phyloP scores from a whole-genome alignment of 1,284 basidiomycete species.

The Ganoderma leucocontextum region DNA sequence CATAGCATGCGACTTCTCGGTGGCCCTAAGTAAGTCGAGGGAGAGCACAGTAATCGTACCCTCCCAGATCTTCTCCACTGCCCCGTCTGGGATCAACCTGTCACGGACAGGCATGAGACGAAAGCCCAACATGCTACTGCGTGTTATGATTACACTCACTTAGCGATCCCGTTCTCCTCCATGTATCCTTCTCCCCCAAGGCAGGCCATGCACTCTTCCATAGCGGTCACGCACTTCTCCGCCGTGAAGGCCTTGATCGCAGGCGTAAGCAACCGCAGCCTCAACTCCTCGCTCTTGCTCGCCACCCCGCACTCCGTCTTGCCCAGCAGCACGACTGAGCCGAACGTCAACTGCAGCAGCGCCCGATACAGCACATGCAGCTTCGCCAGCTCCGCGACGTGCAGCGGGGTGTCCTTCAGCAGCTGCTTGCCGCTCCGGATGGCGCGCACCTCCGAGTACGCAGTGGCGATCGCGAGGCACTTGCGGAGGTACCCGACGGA shows the following conservation, averaged over 20 bases:
- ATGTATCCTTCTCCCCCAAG: conserved; percentile 86
- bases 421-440: conserved; percentile 59
- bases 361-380: conserved; percentile 71
- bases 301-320: conserved; percentile 65
- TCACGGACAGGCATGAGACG: background rate
- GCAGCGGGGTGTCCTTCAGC: conserved; percentile 64
- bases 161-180: conserved; percentile 77
- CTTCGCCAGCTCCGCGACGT: conserved; percentile 68
- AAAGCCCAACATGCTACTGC: background rate
- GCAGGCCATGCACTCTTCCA: conserved; percentile 79
- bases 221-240: conserved; percentile 66
- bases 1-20: conserved; percentile 49
- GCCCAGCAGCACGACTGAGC: conserved; percentile 66
- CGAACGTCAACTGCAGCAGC: conserved; percentile 69
- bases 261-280: conserved; percentile 75
- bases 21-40: conserved; percentile 69
- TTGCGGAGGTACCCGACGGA: conserved; percentile 69
- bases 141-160: conserved; percentile 45
- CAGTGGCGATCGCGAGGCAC: conserved; percentile 67
- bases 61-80: conserved; percentile 88
- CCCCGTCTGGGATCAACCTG: conserved; percentile 66
- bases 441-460: conserved; percentile 66
- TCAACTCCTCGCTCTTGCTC: conserved; percentile 53
- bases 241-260: conserved; percentile 78
- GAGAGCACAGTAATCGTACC: conserved; percentile 76